Evolutionary conservation across 2,329 filamentous ascomycete species (phyloP).

Genomic region (Penicillium sp.): DNA sequence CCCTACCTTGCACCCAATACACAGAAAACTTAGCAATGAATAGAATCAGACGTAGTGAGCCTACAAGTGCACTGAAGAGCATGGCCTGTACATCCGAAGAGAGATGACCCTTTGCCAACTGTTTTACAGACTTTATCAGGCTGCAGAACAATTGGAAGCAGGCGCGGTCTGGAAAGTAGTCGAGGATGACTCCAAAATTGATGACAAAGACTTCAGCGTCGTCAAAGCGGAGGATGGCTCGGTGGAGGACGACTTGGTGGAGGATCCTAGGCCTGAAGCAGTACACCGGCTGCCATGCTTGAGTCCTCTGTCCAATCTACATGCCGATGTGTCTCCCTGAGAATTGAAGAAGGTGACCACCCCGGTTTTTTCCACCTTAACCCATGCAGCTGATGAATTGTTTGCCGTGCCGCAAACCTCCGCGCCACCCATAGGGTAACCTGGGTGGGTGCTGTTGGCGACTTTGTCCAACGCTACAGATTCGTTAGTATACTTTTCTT

Average conservation of each 20-base stretch:
- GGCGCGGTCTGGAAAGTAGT: too few species aligned
- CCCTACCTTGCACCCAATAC: too few species aligned
- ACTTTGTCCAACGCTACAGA: constrained; percentile 3
- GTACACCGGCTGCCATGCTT: constrained; percentile 8
- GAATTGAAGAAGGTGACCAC: constrained; percentile 10
- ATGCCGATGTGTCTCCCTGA: constrained; percentile 4
- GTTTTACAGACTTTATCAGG: too few species aligned
- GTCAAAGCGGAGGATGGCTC: too few species aligned
- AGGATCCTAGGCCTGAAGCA: neutral
- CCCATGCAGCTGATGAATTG: constrained; percentile 6
- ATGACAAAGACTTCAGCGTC: too few species aligned
- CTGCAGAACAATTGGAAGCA: too few species aligned
- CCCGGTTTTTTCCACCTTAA: constrained; percentile 4
- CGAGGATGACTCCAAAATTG: too few species aligned
- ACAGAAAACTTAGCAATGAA: too few species aligned
- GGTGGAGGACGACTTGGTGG: neutral
- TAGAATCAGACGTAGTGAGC: too few species aligned
- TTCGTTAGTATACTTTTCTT: neutral
- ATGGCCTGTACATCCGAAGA: too few species aligned
- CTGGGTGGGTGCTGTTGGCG: neutral
- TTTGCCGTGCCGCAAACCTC: constrained; percentile 5
- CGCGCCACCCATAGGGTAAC: constrained; percentile 1
- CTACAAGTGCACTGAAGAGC: too few species aligned
- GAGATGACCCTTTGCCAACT: too few species aligned
- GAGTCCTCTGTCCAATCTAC: constrained; percentile 4